A percentile compares a stretch with the other conserved stretches of the same genome.
These are phyloP conservation scores for Kodamaea kaohsiungensis DNA, from an alignment of 805 yeast genomes.

Conservation along the genomic window DNA sequence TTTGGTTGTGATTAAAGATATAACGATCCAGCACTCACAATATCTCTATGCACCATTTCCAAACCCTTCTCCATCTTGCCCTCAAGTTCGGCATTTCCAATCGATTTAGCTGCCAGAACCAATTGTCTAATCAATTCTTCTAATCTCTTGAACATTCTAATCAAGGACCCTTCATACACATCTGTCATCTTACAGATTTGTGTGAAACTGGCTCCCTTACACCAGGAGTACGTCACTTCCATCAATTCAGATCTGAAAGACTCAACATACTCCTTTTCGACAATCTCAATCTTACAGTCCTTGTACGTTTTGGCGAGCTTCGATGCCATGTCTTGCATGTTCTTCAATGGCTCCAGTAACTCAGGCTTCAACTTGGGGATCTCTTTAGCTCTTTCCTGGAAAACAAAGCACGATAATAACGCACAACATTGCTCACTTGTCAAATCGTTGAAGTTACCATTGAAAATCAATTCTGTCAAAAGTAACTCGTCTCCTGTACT, in stretches of 20 bases:
- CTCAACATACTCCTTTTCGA: constrained; percentile 91
- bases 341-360: constrained; percentile 86
- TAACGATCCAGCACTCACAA: constrained; percentile 94
- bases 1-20: constrained; percentile 48
- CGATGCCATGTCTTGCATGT: constrained; percentile 86
- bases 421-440: constrained; percentile 92
- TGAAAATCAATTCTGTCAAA: constrained; percentile 89
- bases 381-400: constrained; percentile 93
- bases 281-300: constrained; percentile 87
- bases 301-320: constrained; percentile 86
- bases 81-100: constrained; percentile 85
- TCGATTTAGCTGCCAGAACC: constrained; percentile 88
- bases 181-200: constrained; percentile 99
- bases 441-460: constrained; percentile 90
- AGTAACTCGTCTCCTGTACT: constrained; percentile 86
- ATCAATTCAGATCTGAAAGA: constrained; percentile 88
- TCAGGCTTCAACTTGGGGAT: constrained; percentile 84
- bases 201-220: constrained; percentile 92
- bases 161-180: constrained; percentile 95
- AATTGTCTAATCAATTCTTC: constrained; percentile 92
- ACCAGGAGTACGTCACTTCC: constrained; percentile 98
- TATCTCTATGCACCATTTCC: constrained; percentile 89
- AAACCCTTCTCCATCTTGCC: constrained; percentile 86
- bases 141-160: constrained; percentile 89
- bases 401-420: constrained; percentile 88